Evolutionary conservation across 2,329 filamentous ascomycete species (phyloP), one percentile per base, ranked within the genome.

Genomic region (Pyrenophora tritici-repentis): DNA sequence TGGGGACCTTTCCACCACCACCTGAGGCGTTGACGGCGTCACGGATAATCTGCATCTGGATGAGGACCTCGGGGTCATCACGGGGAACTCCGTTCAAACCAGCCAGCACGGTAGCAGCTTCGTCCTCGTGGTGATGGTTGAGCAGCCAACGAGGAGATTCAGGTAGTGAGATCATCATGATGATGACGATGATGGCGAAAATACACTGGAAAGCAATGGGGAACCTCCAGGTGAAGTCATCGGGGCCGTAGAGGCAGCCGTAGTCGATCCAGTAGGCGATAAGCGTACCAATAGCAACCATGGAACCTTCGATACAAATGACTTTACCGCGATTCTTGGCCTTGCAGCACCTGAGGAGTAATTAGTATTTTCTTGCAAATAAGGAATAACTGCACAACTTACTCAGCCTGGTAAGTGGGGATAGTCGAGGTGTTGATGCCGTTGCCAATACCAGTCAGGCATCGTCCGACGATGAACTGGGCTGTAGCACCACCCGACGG

Each of bases 21-120:
- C 73, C 72, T 41, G 71, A 63, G 16, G 66, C 66, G 20, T 63
- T 67, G 51, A 76, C 73, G 45, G 68, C 69, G 59, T 91, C 86
- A 12, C 84, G 73, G 12, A 88, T 85, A 0, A 87, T 83, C 33
- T 85, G 80, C 64, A 83, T 80, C 72, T 88, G 83, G 8, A 78
- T 57, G 42, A 79, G 73, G 3, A 84, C 83, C 61, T 85, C 80
- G 5, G 76, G 72, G 57, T 82, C 79, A 36, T 84, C 78, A 78
- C 59, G 58, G 40, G 82, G 63, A 29, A 67, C 66, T 13, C 76
- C 77, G 45, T 72, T 73, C 16, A 83, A 73, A 9, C 77, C 78
- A 14, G 79, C 78, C 39, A 82, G 73, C 13, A 81, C 79, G 71
- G 48, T 67, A 14, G 59, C 54, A 20, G 79, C 81, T 58, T 82